These are phyloP conservation scores for Nicotiana obtusifolia DNA, from an alignment of 257 asterid species.

Conservation along the genomic window DNA sequence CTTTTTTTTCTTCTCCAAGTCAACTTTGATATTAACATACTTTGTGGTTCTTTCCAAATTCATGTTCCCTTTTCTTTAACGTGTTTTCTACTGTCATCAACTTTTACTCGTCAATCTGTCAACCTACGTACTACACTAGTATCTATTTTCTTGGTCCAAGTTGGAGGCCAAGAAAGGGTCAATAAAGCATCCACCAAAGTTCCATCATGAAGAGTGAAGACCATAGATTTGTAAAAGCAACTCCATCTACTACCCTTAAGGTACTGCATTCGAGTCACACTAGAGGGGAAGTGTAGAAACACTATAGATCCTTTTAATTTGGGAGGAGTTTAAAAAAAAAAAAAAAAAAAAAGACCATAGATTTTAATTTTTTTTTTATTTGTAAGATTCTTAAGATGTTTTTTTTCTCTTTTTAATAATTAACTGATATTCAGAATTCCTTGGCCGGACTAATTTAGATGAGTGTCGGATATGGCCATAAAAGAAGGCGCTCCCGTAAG, in stretches of 20 bases:
- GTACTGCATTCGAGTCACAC: too few relatives aligned
- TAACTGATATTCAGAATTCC: neutral
- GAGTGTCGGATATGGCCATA: fast-evolving
- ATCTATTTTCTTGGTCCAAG: neutral
- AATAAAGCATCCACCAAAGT: neutral
- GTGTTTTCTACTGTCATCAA: neutral
- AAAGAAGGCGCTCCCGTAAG: neutral
- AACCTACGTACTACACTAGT: neutral
- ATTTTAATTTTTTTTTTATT: too few relatives aligned
- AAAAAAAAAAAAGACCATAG: too few relatives aligned
- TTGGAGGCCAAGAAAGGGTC: conserved; percentile 4
- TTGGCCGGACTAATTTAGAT: too few relatives aligned
- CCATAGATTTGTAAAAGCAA: too few relatives aligned
- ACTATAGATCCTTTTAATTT: too few relatives aligned
- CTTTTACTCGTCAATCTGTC: neutral
- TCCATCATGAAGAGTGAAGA: neutral
- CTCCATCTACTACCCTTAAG: too few relatives aligned
- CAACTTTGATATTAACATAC: neutral
- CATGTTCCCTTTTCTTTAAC: neutral
- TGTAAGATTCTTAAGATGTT: neutral
- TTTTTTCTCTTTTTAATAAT: neutral
- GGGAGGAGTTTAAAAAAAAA: too few relatives aligned
- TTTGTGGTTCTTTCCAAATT: neutral
- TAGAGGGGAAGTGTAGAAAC: too few relatives aligned
- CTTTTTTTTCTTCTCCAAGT: neutral